Percentiles rank a stretch among this genome's conserved stretches.
Conservation (phyloP, 208 protist species). For the Leptomonas pyrrhocoris region DNA sequence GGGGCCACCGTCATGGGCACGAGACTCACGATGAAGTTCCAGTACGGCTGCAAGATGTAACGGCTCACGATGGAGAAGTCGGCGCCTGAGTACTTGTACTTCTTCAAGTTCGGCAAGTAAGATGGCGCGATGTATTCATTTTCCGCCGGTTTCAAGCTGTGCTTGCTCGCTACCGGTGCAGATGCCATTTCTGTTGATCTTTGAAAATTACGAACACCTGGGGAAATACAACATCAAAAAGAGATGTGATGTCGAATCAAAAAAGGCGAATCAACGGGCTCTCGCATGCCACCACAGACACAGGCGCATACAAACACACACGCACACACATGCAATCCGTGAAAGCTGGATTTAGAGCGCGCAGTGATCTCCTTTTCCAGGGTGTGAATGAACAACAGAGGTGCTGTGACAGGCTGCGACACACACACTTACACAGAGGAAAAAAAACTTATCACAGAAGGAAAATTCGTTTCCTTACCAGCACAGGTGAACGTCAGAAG, state of each 20-base stretch:
- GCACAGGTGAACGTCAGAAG: conserved; percentile 16
- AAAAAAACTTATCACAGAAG: background rate
- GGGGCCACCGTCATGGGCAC: conserved; percentile 90
- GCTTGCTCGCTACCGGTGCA: background rate
- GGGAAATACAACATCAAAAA: no score
- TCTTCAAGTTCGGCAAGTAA: conserved; percentile 73
- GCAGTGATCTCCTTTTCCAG: no score
- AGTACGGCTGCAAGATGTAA: conserved; percentile 85
- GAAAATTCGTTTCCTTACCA: conserved; percentile 5
- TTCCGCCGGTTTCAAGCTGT: conserved; percentile 45
- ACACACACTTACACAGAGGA: no score
- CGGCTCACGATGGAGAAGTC: conserved; percentile 76
- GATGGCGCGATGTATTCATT: conserved; percentile 71
- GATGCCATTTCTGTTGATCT: conserved; percentile 11
- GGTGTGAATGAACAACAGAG: no score
- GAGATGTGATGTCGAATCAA: no score
- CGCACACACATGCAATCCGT: no score
- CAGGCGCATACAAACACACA: no score
- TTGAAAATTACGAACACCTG: background rate
- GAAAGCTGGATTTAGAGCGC: no score
- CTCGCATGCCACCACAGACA: no score
- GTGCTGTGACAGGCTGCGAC: no score
- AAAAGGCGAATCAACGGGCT: no score
- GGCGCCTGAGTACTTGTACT: conserved; percentile 81
- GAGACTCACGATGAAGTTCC: conserved; percentile 85